phyloP scores from a whole-genome alignment of 306 rosid genomes.

The Boehmeria nivea region DNA sequence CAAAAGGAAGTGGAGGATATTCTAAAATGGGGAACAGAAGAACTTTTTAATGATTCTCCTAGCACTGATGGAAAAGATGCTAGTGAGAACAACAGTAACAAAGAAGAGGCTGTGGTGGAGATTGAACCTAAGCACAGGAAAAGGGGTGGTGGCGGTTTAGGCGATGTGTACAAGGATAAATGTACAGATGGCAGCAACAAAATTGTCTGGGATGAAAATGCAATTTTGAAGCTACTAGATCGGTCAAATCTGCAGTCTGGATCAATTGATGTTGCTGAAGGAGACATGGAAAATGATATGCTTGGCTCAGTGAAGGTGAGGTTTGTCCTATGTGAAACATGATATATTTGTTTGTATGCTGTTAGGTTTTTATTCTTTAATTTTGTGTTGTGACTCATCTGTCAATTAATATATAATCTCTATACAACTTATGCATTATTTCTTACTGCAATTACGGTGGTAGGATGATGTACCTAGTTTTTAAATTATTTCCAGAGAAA shows the following conservation, averaged over 20 bases:
- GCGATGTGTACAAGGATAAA: slow-evolving; percentile 89
- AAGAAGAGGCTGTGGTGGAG: slow-evolving; percentile 69
- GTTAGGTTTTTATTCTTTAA: not conserved
- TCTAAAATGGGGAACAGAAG: slow-evolving; percentile 98
- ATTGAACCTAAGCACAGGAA: slow-evolving; percentile 78
- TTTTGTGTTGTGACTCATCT: not conserved
- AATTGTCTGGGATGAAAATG: slow-evolving; percentile 93
- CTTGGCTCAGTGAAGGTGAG: slow-evolving; percentile 95
- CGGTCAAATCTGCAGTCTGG: slow-evolving; percentile 83
- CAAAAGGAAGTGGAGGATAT: slow-evolving; percentile 98
- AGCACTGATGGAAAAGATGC: slow-evolving; percentile 51
- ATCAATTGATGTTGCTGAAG: slow-evolving; percentile 74
- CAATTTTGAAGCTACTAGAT: slow-evolving; percentile 89
- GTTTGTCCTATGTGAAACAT: slow-evolving; percentile 3
- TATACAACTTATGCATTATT: too few species aligned
- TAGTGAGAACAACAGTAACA: slow-evolving; percentile 58
- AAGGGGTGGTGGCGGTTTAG: slow-evolving; percentile 89
- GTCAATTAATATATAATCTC: not conserved
- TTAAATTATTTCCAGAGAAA: too few species aligned
- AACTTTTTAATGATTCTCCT: slow-evolving; percentile 73
- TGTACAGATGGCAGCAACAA: slow-evolving; percentile 79
- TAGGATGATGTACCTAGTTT: too few species aligned
- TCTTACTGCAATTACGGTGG: too few species aligned
- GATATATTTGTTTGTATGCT: slow-evolving; percentile 5
- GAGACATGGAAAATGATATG: slow-evolving; percentile 88